phyloP scores from a whole-genome alignment of 2,329 filamentous ascomycete genomes.

The Myrmaecium sp. region DNA sequence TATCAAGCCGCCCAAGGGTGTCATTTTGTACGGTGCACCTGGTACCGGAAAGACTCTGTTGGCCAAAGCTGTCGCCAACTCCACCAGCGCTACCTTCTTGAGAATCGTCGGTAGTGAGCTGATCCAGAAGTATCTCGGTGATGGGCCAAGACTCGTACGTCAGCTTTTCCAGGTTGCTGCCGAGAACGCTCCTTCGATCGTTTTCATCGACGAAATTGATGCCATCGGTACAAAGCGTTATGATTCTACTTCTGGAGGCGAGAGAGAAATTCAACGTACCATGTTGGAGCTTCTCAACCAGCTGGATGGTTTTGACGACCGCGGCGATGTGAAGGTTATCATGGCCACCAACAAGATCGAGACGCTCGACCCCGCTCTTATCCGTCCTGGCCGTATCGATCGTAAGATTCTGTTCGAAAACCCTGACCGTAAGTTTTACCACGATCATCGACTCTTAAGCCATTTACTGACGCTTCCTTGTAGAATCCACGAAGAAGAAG shows the following conservation, averaged over 20 bases:
- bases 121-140: conserved; percentile 97
- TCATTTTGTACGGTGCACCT: conserved; percentile 93
- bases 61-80: conserved; percentile 94
- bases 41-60: conserved; percentile 94
- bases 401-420: conserved; percentile 81
- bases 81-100: conserved; percentile 96
- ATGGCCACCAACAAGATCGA: conserved; percentile 99
- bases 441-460: neutral
- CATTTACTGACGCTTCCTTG: conserved; percentile 39
- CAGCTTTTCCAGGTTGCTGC: conserved; percentile 94
- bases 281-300: conserved; percentile 98
- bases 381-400: conserved; percentile 93
- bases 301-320: conserved; percentile 95
- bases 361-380: conserved; percentile 85
- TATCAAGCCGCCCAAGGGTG: conserved; percentile 98
- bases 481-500: conserved; percentile 89
- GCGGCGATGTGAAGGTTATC: conserved; percentile 97
- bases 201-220: conserved; percentile 98
- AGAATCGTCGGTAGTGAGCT: conserved; percentile 93
- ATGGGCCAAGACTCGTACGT: conserved; percentile 83
- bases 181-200: conserved; percentile 90
- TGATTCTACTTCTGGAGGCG: conserved; percentile 89
- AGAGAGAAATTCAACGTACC: conserved; percentile 92
- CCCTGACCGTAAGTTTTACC: conserved; percentile 40
- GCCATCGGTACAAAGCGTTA: conserved; percentile 98